A percentile compares a stretch with the other conserved stretches of the same genome.
These are phyloP conservation scores for Cymbopogon citratus DNA, from an alignment of 176 grass and related monocot genomes.

Conservation along the genomic window DNA sequence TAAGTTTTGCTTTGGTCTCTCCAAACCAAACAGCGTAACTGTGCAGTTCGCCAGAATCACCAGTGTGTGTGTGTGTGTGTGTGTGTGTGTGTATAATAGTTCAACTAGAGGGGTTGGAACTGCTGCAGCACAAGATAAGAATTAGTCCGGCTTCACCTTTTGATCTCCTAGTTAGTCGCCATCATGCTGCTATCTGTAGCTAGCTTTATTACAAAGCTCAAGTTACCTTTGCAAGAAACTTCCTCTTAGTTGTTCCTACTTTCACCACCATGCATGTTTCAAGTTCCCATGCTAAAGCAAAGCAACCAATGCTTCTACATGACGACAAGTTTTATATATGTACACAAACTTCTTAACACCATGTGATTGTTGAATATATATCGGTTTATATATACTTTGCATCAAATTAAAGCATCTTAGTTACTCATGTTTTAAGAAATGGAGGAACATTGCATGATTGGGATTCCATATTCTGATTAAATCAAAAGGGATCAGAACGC, in stretches of 20 bases:
- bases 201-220: conserved; percentile 30
- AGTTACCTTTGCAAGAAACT: conserved; percentile 29
- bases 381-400: not conserved
- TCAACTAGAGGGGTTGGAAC: not conserved
- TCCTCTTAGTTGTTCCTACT: conserved; percentile 3
- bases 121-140: not conserved
- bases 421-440: conserved; percentile 23
- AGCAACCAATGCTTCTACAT: not conserved
- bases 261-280: not conserved
- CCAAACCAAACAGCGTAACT: not conserved
- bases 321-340: not conserved
- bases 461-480: conserved; percentile 1
- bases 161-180: conserved; percentile 17
- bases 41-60: no score
- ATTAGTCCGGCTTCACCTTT: conserved; percentile 10
- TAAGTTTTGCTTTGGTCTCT: conserved; percentile 7
- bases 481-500: not conserved
- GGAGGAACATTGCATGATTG: conserved; percentile 11
- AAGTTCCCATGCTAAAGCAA: conserved; percentile 29
- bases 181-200: conserved; percentile 9
- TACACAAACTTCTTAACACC: not conserved
- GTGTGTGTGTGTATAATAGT: no score
- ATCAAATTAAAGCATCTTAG: conserved; percentile 26
- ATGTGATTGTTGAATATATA: conserved; percentile 30
- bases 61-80: no score